Conservation (phyloP, 768 basidiomycete genomes). For the Sistotremastrum suecicum region DNA sequence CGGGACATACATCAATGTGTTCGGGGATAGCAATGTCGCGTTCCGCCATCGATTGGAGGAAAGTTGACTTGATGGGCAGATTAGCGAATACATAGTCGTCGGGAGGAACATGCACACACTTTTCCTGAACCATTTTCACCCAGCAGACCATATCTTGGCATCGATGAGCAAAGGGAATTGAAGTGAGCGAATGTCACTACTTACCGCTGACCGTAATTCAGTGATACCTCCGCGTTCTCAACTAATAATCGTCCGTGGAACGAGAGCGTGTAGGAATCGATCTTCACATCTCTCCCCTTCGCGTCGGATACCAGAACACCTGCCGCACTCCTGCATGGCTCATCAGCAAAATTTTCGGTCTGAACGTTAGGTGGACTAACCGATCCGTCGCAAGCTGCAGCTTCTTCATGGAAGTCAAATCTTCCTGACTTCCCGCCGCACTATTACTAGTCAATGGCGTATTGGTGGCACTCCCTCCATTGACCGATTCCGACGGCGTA, state of each 20-base stretch:
- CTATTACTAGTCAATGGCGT: constrained; percentile 79
- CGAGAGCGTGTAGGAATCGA: constrained; percentile 87
- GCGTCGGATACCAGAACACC: constrained; percentile 89
- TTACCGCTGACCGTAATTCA: constrained; percentile 75
- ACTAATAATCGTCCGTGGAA: constrained; percentile 89
- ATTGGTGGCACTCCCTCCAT: constrained; percentile 42
- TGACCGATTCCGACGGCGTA: constrained; percentile 49
- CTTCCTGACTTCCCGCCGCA: constrained; percentile 68
- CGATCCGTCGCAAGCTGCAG: constrained; percentile 82
- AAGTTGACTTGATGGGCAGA: constrained; percentile 55
- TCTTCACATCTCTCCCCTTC: constrained; percentile 94
- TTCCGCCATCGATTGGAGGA: constrained; percentile 89
- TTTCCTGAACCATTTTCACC: constrained; percentile 99
- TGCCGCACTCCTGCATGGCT: constrained; percentile 56
- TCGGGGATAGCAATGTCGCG: constrained; percentile 89
- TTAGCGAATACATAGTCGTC: constrained; percentile 1
- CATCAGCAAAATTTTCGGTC: background rate
- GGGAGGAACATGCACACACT: constrained; percentile 27
- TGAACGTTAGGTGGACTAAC: constrained; percentile 21
- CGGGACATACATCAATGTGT: constrained; percentile 60
- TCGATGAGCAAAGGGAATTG: too few relatives aligned
- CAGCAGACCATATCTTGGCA: constrained; percentile 52
- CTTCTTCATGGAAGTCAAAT: constrained; percentile 78
- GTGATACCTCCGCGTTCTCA: constrained; percentile 52
- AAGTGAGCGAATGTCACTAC: constrained; percentile 17